Evolutionary conservation across 176 grass and related monocot genomes (phyloP), one percentile per base, ranked within the genome.

Genomic region (Cenchrus fungigraminus): DNA sequence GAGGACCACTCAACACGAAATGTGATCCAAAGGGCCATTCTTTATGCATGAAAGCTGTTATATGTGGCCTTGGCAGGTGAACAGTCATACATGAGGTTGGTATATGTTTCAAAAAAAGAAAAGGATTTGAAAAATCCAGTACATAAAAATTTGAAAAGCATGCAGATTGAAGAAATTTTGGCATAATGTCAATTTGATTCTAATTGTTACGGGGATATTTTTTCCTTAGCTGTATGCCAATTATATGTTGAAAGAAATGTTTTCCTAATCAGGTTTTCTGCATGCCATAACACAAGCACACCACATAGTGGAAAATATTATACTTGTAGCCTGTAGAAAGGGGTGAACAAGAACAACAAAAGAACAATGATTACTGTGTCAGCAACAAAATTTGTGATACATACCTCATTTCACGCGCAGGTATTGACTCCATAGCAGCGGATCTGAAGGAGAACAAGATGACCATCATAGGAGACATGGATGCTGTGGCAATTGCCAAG

Each of bases 361-460:
- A n/a, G 6, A 55, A 31, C 20, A 57, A 82, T 10, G 16, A 25
- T 9, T 78, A 79, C 52, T 61, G 53, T 55, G 15, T 59, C 14
- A 78, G 60, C 15, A 56, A 43, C 64, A 72, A 74, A 80, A 89
- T 77, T 74, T 76, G 70, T 68, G 44, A 78, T 73, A 70, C 49
- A 25, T 40, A 87, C 85, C 85, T 91, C 45, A 2, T 29, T 83
- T 70, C 6, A 2, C 49, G 44, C 51, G 34, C 84, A 95, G 93
- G 96, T 50, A 80, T 98, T 72, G 96, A 98, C 92, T 94, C 93
- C 66, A 94, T 98, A 85, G 91, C 90, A 71, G 96, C 91, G 4
- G 85, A 92, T 87, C 77, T 98, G 42, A 98, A 98, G 91, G 93
- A 98, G 11, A 94, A 98, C 59, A 95, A 98, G 81, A 85, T 98